phyloP scores from a whole-genome alignment of 1,284 basidiomycete genomes.

The Ustilago xerochloae region DNA sequence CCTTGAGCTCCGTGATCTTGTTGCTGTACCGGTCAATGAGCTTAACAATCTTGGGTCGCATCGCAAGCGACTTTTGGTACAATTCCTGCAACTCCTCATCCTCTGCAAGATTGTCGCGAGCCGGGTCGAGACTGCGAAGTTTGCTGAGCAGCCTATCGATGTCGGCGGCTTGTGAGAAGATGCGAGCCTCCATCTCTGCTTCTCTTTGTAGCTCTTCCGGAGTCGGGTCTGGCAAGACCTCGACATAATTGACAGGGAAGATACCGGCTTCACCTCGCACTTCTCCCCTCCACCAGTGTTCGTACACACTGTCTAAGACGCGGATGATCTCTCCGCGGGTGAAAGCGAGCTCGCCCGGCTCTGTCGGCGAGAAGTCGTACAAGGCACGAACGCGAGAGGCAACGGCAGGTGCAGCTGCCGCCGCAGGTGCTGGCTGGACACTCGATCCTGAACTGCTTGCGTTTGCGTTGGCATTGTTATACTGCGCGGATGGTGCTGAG shows the following conservation, averaged over 20 bases:
- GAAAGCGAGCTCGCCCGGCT: conserved; percentile 91
- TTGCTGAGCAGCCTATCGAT: conserved; percentile 88
- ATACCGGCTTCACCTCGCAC: conserved; percentile 92
- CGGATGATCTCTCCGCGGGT: conserved; percentile 94
- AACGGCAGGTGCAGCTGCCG: conserved; percentile 43
- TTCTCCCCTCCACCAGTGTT: conserved; percentile 99
- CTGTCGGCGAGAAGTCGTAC: conserved; percentile 88
- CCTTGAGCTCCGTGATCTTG: conserved; percentile 76
- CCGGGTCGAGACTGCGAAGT: conserved; percentile 79
- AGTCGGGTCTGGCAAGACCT: conserved; percentile 87
- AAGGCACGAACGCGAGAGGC: conserved; percentile 79
- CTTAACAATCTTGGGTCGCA: conserved; percentile 93
- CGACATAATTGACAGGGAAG: conserved; percentile 97
- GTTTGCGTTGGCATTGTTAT: conserved; percentile 68
- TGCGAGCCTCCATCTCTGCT: conserved; percentile 86
- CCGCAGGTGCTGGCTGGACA: neutral
- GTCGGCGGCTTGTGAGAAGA: conserved; percentile 84
- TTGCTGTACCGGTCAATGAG: conserved; percentile 89
- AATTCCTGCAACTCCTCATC: conserved; percentile 92
- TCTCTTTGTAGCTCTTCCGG: conserved; percentile 82
- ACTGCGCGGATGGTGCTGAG: conserved; percentile 64
- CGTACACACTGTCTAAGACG: conserved; percentile 92
- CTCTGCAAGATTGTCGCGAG: conserved; percentile 85
- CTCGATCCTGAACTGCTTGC: neutral
- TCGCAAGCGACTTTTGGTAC: conserved; percentile 86